Percentiles rank a stretch among this genome's conserved stretches.
Conservation (phyloP, 2,329 filamentous ascomycete genomes). For the Aspergillus uvarum region DNA sequence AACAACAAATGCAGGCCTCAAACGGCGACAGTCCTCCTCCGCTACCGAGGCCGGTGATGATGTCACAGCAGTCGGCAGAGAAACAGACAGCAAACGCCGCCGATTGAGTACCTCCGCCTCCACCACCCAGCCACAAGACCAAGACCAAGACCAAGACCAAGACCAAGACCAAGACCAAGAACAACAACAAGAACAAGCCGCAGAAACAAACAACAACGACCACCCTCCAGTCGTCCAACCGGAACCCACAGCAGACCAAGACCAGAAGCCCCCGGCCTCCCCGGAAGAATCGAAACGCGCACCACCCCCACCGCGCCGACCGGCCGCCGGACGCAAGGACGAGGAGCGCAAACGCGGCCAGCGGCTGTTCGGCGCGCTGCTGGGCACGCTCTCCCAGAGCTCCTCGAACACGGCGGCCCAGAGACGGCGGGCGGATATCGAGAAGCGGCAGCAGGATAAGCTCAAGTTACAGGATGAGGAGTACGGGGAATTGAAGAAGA, state of each 20-base stretch:
- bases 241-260: conserved; percentile 11
- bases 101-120: conserved; percentile 44
- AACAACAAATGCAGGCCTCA: conserved; percentile 40
- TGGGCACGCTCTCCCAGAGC: conserved; percentile 75
- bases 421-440: conserved; percentile 74
- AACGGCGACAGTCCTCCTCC: conserved; percentile 60
- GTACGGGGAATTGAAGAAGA: conserved; percentile 65
- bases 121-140: conserved; percentile 10
- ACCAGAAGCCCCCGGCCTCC: conserved; percentile 22
- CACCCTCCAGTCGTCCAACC: conserved; percentile 10
- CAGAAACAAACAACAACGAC: conserved; percentile 24
- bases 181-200: not conserved
- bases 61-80: not conserved
- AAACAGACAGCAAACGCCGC: conserved; percentile 49
- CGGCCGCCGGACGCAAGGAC: conserved; percentile 49
- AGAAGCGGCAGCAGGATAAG: conserved; percentile 76
- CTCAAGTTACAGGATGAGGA: conserved; percentile 74
- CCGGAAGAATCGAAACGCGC: conserved; percentile 21
- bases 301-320: conserved; percentile 18
- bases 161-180: not conserved
- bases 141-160: too few species aligned
- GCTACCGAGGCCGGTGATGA: conserved; percentile 44
- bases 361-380: conserved; percentile 78
- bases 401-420: conserved; percentile 59
- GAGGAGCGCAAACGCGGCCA: conserved; percentile 84